Percentiles rank a stretch among this genome's conserved stretches.
phyloP scores from a whole-genome alignment of 2,329 filamentous ascomycete species.

The Claviceps sp. region DNA sequence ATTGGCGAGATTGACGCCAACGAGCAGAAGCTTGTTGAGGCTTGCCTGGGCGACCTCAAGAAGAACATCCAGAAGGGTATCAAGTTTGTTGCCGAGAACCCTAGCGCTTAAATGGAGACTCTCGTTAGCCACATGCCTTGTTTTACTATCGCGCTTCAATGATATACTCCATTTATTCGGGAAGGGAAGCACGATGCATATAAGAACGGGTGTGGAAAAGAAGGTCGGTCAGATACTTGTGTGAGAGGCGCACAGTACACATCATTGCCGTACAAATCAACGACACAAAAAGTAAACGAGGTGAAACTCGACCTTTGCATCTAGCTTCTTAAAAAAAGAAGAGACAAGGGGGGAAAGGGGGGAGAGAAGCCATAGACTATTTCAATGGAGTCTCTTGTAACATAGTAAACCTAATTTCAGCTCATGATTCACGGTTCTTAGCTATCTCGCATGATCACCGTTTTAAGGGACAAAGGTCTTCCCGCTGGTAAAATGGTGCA shows the following conservation, averaged over 20 bases:
- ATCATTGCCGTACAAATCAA: background rate
- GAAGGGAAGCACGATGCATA: conserved; percentile 1
- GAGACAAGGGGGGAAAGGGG: background rate
- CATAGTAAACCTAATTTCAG: background rate
- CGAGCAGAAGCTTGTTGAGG: conserved; percentile 85
- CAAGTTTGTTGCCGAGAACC: conserved; percentile 44
- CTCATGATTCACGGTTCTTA: background rate
- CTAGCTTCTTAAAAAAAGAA: background rate
- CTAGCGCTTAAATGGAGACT: conserved; percentile 36
- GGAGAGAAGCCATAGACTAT: conserved; percentile 2
- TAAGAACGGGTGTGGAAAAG: background rate
- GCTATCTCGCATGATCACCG: background rate
- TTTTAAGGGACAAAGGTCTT: no score
- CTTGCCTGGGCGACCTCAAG: conserved; percentile 70
- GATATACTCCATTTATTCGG: background rate
- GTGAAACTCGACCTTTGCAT: no score
- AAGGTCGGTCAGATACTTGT: background rate
- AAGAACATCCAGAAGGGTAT: conserved; percentile 94
- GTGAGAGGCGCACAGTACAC: background rate
- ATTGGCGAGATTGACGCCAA: conserved; percentile 71
- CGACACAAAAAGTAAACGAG: background rate
- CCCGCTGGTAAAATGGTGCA: no score
- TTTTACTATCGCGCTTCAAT: background rate
- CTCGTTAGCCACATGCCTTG: background rate
- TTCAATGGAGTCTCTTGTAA: conserved; percentile 5